Evolutionary conservation across 2,329 filamentous ascomycete species (phyloP).

Genomic region (Eutypa lata): DNA sequence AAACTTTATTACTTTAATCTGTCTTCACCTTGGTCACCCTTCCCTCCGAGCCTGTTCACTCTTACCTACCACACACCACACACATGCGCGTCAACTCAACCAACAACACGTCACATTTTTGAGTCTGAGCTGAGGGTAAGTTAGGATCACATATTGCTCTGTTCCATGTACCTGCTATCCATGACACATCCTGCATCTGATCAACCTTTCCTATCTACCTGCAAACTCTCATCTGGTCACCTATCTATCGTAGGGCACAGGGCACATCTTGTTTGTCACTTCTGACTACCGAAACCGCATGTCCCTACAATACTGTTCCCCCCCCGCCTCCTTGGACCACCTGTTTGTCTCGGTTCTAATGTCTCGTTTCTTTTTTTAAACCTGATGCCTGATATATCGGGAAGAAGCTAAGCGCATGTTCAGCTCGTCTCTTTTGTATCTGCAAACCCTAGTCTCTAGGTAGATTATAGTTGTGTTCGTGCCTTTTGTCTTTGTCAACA

Average conservation of each 20-base stretch:
- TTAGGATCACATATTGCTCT: conserved; percentile 19
- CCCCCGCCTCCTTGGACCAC: too few relatives aligned
- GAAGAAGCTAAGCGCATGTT: background rate
- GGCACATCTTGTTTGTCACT: too few relatives aligned
- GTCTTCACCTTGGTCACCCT: background rate
- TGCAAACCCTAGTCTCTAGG: background rate
- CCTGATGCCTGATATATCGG: background rate
- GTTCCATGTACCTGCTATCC: conserved; percentile 4
- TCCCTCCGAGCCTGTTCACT: background rate
- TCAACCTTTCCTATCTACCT: too few relatives aligned
- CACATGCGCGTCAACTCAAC: background rate
- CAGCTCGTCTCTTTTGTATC: background rate
- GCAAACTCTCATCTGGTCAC: too few relatives aligned
- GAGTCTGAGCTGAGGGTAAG: conserved; percentile 12
- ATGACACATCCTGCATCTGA: background rate
- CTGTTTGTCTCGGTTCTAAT: background rate
- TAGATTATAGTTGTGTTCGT: background rate
- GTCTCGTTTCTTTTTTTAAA: background rate
- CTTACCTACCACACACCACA: background rate
- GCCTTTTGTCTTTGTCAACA: background rate
- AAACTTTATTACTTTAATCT: background rate
- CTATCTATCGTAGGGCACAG: too few relatives aligned
- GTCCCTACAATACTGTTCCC: too few relatives aligned
- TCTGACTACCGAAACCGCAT: too few relatives aligned
- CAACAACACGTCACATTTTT: background rate